Evolutionary conservation across 495 filamentous ascomycete species (phyloP).

Genomic region (Penicillium malachiteum): DNA sequence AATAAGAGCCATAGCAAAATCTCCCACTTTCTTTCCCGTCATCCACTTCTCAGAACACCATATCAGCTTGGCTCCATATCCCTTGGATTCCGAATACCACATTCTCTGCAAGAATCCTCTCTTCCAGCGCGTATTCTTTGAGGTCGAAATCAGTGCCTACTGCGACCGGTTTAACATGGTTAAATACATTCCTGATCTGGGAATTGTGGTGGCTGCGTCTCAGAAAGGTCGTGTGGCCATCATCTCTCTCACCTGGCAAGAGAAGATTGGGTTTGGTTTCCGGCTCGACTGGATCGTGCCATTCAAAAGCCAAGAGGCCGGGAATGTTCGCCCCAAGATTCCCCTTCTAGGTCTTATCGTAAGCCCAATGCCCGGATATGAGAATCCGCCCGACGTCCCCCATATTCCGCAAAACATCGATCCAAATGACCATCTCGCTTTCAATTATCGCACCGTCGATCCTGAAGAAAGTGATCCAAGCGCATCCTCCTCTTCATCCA

Average conservation of each 20-base stretch:
- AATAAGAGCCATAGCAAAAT: slow-evolving; percentile 7
- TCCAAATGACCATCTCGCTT: slow-evolving; percentile 28
- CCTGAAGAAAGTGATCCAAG: slow-evolving; percentile 14
- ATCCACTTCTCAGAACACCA: slow-evolving; percentile 59
- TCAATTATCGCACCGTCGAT: slow-evolving; percentile 33
- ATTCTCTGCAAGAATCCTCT: slow-evolving; percentile 51
- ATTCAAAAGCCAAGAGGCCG: slow-evolving; percentile 43
- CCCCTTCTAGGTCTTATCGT: slow-evolving; percentile 57
- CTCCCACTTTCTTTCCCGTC: slow-evolving; percentile 42
- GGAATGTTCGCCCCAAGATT: slow-evolving; percentile 38
- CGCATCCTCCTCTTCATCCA: slow-evolving; percentile 1
- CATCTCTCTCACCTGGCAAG: slow-evolving; percentile 61
- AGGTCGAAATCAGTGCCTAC: slow-evolving; percentile 33
- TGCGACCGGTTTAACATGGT: slow-evolving; percentile 76
- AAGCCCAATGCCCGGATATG: slow-evolving; percentile 62
- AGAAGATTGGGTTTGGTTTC: slow-evolving; percentile 40
- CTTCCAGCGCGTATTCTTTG: slow-evolving; percentile 37
- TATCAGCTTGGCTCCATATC: slow-evolving; percentile 55
- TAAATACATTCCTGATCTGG: slow-evolving; percentile 73
- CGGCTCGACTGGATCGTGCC: slow-evolving; percentile 60
- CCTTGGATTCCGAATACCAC: slow-evolving; percentile 41
- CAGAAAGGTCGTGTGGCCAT: slow-evolving; percentile 74
- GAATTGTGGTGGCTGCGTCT: slow-evolving; percentile 70
- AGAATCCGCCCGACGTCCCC: slow-evolving; percentile 39
- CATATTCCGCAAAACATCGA: slow-evolving; percentile 30